phyloP scores from a whole-genome alignment of 148 eudicot genomes.

The Nepenthes gracilis region DNA sequence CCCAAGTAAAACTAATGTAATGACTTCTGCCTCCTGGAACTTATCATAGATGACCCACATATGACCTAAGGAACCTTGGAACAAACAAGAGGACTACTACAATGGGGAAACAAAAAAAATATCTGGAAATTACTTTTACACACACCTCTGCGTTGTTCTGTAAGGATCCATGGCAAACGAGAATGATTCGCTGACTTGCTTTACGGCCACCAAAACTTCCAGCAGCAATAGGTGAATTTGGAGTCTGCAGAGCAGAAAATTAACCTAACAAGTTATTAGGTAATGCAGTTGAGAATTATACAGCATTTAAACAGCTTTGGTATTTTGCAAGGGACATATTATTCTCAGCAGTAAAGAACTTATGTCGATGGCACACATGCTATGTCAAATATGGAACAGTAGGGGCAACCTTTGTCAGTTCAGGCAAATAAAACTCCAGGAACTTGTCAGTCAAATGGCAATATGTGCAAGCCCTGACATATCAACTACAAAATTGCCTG shows the following conservation, averaged over 20 bases:
- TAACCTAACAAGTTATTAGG: neutral
- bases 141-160: slow-evolving; percentile 37
- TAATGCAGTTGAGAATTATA: neutral
- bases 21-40: no score
- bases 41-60: no score
- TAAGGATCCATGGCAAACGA: slow-evolving; percentile 63
- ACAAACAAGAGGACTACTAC: no score
- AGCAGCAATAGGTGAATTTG: slow-evolving; percentile 70
- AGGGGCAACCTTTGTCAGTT: neutral
- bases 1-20: no score
- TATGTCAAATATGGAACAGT: no score
- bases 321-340: no score
- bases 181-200: slow-evolving; percentile 46
- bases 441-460: neutral
- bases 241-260: slow-evolving; percentile 47
- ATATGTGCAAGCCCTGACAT: neutral
- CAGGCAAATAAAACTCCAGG: neutral
- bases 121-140: neutral
- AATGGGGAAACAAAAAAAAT: neutral
- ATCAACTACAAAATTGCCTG: neutral
- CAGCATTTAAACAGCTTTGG: neutral
- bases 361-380: no score
- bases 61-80: no score
- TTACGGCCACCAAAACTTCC: slow-evolving; percentile 79
- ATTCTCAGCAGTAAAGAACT: no score